Conservation (phyloP, 129 eudicot species). For the Flaveria brownii region DNA sequence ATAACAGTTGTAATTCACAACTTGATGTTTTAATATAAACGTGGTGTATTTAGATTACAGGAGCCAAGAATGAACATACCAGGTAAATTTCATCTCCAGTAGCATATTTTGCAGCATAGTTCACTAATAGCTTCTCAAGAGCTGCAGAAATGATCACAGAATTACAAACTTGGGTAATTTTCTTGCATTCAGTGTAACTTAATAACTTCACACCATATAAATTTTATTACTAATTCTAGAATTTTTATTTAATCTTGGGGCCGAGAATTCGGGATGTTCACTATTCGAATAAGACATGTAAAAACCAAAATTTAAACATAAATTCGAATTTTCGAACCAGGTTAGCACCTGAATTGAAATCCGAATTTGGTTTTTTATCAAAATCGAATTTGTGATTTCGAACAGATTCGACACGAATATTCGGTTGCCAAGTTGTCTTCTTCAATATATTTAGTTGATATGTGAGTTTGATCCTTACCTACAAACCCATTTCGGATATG, state of each 20-base stretch:
- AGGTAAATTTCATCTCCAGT: conserved; percentile 77
- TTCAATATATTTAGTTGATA: background rate
- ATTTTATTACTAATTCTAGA: background rate
- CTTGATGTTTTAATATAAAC: background rate
- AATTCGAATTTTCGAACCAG: too few species aligned
- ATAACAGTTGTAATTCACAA: background rate
- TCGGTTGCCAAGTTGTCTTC: background rate
- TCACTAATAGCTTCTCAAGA: conserved; percentile 67
- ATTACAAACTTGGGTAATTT: background rate
- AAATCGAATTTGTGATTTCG: too few species aligned
- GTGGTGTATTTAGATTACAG: background rate
- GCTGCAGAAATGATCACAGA: conserved; percentile 46
- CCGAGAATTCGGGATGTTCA: too few species aligned
- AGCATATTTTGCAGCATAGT: conserved; percentile 80
- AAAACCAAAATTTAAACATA: too few species aligned
- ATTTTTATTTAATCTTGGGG: background rate
- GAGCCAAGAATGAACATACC: conserved; percentile 46
- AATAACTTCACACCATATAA: background rate
- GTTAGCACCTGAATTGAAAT: too few species aligned
- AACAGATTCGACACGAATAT: too few species aligned
- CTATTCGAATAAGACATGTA: too few species aligned
- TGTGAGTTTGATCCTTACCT: conserved; percentile 39
- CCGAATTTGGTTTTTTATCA: too few species aligned
- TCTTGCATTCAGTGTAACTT: background rate
- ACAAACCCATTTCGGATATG: conserved; percentile 63